Conservation (phyloP, 495 filamentous ascomycete genomes). For the Paragyromitra xinjiangensis region DNA sequence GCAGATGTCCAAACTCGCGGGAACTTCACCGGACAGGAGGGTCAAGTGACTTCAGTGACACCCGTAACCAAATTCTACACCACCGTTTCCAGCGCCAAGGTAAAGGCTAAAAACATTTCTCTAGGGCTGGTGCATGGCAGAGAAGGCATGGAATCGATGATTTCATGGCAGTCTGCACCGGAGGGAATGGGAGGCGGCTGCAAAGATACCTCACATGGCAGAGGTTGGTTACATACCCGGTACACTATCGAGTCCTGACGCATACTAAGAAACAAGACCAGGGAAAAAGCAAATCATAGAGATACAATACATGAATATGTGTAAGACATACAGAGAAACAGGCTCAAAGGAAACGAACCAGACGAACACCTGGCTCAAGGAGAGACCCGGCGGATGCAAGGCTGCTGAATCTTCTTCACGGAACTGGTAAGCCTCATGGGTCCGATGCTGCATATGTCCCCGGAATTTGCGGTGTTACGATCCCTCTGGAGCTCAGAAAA, state of each 20-base stretch:
- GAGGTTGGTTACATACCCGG: slow-evolving; percentile 16
- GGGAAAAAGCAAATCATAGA: slow-evolving; percentile 28
- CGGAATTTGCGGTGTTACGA: neutral
- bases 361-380: slow-evolving; percentile 19
- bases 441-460: slow-evolving; percentile 27
- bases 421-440: slow-evolving; percentile 16
- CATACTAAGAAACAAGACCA: slow-evolving; percentile 8
- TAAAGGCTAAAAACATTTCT: slow-evolving; percentile 42
- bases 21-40: slow-evolving; percentile 23
- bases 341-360: slow-evolving; percentile 9
- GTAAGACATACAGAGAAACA: slow-evolving; percentile 42
- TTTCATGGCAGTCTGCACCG: neutral
- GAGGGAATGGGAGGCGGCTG: slow-evolving; percentile 19
- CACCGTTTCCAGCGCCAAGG: slow-evolving; percentile 36
- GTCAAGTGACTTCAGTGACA: slow-evolving; percentile 54
- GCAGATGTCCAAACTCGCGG: slow-evolving; percentile 35
- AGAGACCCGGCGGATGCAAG: slow-evolving; percentile 10
- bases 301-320: slow-evolving; percentile 26
- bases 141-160: slow-evolving; percentile 23
- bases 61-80: slow-evolving; percentile 47
- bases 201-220: slow-evolving; percentile 29
- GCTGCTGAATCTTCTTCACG: slow-evolving; percentile 6
- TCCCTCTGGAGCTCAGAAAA: neutral
- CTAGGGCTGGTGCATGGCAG: slow-evolving; percentile 37
- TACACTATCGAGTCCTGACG: neutral